Conservation (phyloP, 2,329 filamentous ascomycete genomes). For the Uncinocarpus reesii region DNA sequence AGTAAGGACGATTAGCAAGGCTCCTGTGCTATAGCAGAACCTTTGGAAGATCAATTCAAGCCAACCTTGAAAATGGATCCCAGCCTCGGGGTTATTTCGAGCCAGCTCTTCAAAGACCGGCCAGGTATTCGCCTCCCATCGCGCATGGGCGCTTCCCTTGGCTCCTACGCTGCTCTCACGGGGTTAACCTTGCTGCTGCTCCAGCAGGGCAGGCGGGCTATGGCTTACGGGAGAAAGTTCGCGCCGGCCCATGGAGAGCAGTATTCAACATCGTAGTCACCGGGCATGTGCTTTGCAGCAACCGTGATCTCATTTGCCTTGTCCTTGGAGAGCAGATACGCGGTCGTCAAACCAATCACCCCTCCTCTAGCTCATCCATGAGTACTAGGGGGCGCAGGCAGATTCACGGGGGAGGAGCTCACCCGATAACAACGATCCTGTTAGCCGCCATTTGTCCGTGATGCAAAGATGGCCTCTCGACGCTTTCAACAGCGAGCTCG, state of each 20-base stretch:
- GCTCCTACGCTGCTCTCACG: constrained; percentile 28
- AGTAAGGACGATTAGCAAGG: not conserved
- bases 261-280: constrained; percentile 86
- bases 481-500: too few relatives aligned
- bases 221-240: constrained; percentile 60
- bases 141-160: constrained; percentile 29
- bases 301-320: constrained; percentile 54
- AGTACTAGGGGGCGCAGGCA: not conserved
- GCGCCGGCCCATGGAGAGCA: constrained; percentile 82
- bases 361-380: constrained; percentile 43
- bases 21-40: not conserved
- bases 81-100: constrained; percentile 60
- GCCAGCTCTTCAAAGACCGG: constrained; percentile 51
- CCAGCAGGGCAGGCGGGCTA: not conserved
- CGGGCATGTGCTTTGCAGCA: constrained; percentile 81
- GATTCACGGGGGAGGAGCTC: constrained; percentile 10
- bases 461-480: too few relatives aligned
- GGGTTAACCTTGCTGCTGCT: too few relatives aligned
- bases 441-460: constrained; percentile 30
- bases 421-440: constrained; percentile 35
- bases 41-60: constrained; percentile 11
- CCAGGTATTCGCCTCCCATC: constrained; percentile 57
- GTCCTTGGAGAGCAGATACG: constrained; percentile 50
- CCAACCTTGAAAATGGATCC: constrained; percentile 72
- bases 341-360: constrained; percentile 56